Evolutionary conservation across 2,329 filamentous ascomycete genomes (phyloP).

Genomic region (Microdochium paspali): DNA sequence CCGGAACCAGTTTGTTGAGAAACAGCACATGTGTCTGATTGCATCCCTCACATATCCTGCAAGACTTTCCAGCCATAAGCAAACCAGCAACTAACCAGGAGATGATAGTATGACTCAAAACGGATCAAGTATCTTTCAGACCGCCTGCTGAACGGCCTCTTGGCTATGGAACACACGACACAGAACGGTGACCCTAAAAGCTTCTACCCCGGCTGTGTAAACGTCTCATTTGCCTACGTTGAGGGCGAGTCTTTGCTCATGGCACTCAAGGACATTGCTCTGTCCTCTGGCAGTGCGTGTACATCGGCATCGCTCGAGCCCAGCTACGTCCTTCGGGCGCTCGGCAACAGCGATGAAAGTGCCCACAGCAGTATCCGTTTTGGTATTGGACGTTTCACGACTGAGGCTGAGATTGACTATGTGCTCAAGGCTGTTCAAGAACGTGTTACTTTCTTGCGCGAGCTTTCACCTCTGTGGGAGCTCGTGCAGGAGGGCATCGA

Average conservation of each 20-base stretch:
- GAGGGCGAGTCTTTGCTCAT: conserved; percentile 97
- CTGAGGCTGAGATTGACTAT: conserved; percentile 91
- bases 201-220: conserved; percentile 95
- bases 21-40: conserved; percentile 60
- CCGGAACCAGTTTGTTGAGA: conserved; percentile 48
- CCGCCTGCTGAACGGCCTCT: conserved; percentile 69
- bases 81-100: neutral
- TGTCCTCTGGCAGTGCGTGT: conserved; percentile 94
- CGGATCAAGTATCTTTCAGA: conserved; percentile 77
- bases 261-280: conserved; percentile 94
- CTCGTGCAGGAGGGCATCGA: conserved; percentile 95
- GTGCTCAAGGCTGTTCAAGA: conserved; percentile 89
- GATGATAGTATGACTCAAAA: conserved; percentile 74
- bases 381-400: conserved; percentile 94
- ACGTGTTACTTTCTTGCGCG: conserved; percentile 83
- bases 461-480: conserved; percentile 95
- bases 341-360: conserved; percentile 94
- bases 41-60: conserved; percentile 3
- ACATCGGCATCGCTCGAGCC: conserved; percentile 95
- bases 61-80: neutral
- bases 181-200: conserved; percentile 77
- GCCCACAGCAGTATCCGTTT: conserved; percentile 97
- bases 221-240: conserved; percentile 96
- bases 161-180: conserved; percentile 83
- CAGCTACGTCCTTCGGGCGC: conserved; percentile 86